Conservation (phyloP, 2,329 filamentous ascomycete genomes). For the Cladosporium sp. region DNA sequence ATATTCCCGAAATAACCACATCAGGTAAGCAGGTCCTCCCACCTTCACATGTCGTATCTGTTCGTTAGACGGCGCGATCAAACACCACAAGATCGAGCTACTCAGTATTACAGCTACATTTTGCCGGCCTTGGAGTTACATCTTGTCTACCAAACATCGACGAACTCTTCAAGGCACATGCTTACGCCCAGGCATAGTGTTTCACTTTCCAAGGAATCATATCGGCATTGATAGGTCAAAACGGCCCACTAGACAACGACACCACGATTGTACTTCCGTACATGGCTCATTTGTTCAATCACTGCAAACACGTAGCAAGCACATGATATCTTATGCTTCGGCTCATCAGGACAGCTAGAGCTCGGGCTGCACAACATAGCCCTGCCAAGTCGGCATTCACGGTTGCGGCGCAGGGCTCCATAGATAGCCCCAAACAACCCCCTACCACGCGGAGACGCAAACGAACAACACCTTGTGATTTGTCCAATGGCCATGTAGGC, state of each 20-base stretch:
- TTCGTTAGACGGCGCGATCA: not conserved
- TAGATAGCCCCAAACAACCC: not conserved
- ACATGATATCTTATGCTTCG: not conserved
- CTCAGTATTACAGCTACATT: no score
- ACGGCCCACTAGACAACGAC: no score
- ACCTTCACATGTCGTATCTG: not conserved
- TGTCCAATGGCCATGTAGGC: not conserved
- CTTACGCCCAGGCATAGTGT: no score
- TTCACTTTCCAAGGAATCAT: no score
- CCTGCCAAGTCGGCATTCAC: constrained; percentile 12
- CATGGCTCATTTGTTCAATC: no score
- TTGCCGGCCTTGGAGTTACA: no score
- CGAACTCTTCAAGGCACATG: no score
- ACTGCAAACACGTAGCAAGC: not conserved
- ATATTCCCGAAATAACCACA: not conserved
- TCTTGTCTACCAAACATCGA: no score
- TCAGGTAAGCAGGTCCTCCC: not conserved
- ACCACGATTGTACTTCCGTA: no score
- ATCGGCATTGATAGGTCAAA: no score
- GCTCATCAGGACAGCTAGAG: not conserved
- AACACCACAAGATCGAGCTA: not conserved
- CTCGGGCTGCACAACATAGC: not conserved
- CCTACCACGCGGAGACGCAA: not conserved
- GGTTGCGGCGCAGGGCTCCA: constrained; percentile 4
- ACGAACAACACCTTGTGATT: not conserved